Conservation (phyloP, 129 eudicot species). For the Chrysanthemum lavandulifolium region DNA sequence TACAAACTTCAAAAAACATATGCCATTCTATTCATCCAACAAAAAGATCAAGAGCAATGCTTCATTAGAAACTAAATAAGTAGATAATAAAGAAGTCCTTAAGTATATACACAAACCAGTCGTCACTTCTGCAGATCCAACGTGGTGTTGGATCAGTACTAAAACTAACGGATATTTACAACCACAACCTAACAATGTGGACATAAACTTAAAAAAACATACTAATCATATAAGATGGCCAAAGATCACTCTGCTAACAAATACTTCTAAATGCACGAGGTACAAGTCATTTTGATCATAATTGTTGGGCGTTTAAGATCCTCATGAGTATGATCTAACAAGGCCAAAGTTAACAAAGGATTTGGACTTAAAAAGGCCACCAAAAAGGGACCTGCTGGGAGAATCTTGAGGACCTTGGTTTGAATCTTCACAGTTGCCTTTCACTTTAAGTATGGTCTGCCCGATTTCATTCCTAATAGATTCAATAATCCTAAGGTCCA, state of each 20-base stretch:
- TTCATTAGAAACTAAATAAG: neutral
- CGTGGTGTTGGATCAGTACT: constrained; percentile 13
- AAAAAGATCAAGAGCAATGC: constrained; percentile 3
- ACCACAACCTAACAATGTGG: neutral
- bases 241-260: neutral
- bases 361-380: constrained; percentile 80
- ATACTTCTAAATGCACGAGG: constrained; percentile 1
- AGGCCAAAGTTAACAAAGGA: constrained; percentile 78
- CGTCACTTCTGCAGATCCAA: constrained; percentile 1
- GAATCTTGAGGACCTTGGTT: constrained; percentile 63
- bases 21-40: neutral
- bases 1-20: neutral
- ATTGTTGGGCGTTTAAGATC: constrained; percentile 1
- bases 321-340: constrained; percentile 73
- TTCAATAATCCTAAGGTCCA: constrained; percentile 71
- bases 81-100: neutral
- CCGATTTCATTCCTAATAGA: constrained; percentile 72
- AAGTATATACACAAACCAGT: neutral
- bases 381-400: constrained; percentile 74
- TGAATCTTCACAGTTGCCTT: constrained; percentile 47
- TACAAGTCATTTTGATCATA: constrained; percentile 2
- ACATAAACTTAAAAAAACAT: neutral
- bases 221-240: neutral
- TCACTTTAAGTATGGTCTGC: constrained; percentile 69
- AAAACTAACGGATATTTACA: constrained; percentile 18